phyloP scores from a whole-genome alignment of 176 grass and related monocot species.

The Musa acuminata region DNA sequence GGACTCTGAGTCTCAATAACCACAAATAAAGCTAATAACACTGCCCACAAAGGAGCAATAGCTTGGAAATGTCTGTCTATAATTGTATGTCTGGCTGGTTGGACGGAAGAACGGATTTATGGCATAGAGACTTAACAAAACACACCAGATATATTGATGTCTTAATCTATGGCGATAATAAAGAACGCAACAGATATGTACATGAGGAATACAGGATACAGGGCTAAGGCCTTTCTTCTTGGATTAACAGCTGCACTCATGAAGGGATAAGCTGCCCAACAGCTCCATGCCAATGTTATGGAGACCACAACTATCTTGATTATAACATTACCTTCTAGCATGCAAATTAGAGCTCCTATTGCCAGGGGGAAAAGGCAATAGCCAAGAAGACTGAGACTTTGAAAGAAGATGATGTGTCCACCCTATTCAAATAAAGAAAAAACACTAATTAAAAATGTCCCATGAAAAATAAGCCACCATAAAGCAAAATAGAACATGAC shows the following conservation, averaged over 20 bases:
- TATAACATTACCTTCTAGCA: constrained; percentile 87
- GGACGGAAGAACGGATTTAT: not conserved
- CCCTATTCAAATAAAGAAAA: constrained; percentile 36
- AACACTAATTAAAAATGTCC: constrained; percentile 3
- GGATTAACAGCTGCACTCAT: constrained; percentile 96
- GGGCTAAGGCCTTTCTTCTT: constrained; percentile 87
- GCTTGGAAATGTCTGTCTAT: too few relatives aligned
- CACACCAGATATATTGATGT: not conserved
- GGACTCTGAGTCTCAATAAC: too few relatives aligned
- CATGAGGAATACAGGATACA: constrained; percentile 95
- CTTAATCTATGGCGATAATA: constrained; percentile 90
- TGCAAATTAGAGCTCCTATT: constrained; percentile 69
- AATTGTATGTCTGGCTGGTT: not conserved
- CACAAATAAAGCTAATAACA: too few relatives aligned
- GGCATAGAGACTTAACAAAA: not conserved
- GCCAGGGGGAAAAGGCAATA: constrained; percentile 96
- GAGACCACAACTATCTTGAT: constrained; percentile 75
- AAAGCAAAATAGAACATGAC: not conserved
- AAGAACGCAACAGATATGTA: constrained; percentile 93
- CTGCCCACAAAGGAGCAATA: too few relatives aligned
- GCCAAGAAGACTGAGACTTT: constrained; percentile 93
- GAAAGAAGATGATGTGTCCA: constrained; percentile 98
- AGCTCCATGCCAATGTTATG: constrained; percentile 82
- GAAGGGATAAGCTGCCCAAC: constrained; percentile 98
- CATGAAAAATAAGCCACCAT: not conserved